phyloP scores from a whole-genome alignment of 2,329 filamentous ascomycete species.

The Neospermospora avenae region DNA sequence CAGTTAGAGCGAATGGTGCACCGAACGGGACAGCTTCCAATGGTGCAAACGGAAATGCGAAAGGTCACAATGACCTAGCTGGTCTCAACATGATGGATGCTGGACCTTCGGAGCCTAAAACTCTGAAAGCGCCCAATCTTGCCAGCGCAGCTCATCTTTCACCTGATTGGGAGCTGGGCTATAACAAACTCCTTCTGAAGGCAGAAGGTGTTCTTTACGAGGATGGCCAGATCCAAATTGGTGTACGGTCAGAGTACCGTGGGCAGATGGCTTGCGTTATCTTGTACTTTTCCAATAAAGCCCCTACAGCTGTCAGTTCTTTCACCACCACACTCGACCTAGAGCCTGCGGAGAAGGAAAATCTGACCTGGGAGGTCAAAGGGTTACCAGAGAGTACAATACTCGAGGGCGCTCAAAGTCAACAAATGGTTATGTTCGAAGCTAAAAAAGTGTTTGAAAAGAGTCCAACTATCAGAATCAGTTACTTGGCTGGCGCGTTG shows the following conservation, averaged over 20 bases:
- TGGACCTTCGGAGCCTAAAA: conserved; percentile 53
- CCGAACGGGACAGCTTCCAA: conserved; percentile 45
- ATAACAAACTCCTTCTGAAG: conserved; percentile 74
- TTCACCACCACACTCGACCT: conserved; percentile 94
- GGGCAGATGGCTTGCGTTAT: conserved; percentile 95
- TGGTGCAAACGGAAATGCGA: conserved; percentile 49
- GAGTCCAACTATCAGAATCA: conserved; percentile 87
- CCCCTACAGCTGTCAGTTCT: conserved; percentile 76
- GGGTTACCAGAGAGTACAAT: conserved; percentile 82
- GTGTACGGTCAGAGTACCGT: conserved; percentile 88
- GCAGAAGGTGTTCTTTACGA: conserved; percentile 90
- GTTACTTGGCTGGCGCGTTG: conserved; percentile 88
- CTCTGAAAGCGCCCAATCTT: conserved; percentile 71
- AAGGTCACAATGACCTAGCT: conserved; percentile 63
- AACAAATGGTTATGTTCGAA: conserved; percentile 95
- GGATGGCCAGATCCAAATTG: conserved; percentile 90
- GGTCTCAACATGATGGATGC: conserved; percentile 75
- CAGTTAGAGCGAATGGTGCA: conserved; percentile 41
- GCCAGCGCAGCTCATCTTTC: conserved; percentile 90
- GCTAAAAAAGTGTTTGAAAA: conserved; percentile 77
- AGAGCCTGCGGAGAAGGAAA: conserved; percentile 60
- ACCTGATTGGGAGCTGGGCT: conserved; percentile 91
- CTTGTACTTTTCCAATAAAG: conserved; percentile 94
- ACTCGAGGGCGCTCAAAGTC: conserved; percentile 70
- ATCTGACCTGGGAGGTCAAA: conserved; percentile 82